phyloP scores from a whole-genome alignment of 768 basidiomycete species.

The Mycena filopes region DNA sequence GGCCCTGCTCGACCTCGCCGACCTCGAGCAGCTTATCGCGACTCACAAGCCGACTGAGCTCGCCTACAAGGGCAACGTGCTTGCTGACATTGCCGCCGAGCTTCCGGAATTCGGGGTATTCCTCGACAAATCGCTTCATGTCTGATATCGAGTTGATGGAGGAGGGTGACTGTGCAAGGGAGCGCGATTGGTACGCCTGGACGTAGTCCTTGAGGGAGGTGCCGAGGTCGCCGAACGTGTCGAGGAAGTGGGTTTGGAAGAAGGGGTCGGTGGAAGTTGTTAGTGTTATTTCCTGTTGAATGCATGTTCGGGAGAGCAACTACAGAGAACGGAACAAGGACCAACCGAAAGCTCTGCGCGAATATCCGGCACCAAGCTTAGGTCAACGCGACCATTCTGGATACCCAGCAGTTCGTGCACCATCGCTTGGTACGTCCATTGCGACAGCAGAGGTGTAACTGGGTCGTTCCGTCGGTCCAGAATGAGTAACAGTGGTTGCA shows the following conservation, averaged over 20 bases:
- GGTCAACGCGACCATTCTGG: slow-evolving; percentile 91
- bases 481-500: slow-evolving; percentile 89
- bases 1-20: slow-evolving; percentile 95
- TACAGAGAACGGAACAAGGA: slow-evolving; percentile 15
- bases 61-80: slow-evolving; percentile 96
- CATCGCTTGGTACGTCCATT: slow-evolving; percentile 99
- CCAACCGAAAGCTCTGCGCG: slow-evolving; percentile 85
- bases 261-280: slow-evolving; percentile 93
- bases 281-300: slow-evolving; percentile 87
- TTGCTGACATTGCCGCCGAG: slow-evolving; percentile 99
- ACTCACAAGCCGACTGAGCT: slow-evolving; percentile 90
- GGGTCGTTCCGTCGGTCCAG: slow-evolving; percentile 97
- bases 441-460: slow-evolving; percentile 93
- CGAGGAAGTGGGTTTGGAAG: slow-evolving; percentile 88
- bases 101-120: slow-evolving; percentile 97
- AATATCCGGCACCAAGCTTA: slow-evolving; percentile 86
- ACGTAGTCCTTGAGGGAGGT: slow-evolving; percentile 93
- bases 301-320: too few species aligned
- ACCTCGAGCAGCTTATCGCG: slow-evolving; percentile 87
- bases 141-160: slow-evolving; percentile 94
- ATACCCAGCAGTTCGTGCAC: slow-evolving; percentile 96
- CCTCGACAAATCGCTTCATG: slow-evolving; percentile 98
- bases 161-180: slow-evolving; percentile 77
- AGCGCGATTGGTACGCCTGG: slow-evolving; percentile 88
- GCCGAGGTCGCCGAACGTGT: slow-evolving; percentile 97